A percentile compares a stretch with the other conserved stretches of the same genome.
These are phyloP conservation scores for Lichtheimia ramosa DNA, from an alignment of 371 early-diverging fungal genomes.

Conservation along the genomic window DNA sequence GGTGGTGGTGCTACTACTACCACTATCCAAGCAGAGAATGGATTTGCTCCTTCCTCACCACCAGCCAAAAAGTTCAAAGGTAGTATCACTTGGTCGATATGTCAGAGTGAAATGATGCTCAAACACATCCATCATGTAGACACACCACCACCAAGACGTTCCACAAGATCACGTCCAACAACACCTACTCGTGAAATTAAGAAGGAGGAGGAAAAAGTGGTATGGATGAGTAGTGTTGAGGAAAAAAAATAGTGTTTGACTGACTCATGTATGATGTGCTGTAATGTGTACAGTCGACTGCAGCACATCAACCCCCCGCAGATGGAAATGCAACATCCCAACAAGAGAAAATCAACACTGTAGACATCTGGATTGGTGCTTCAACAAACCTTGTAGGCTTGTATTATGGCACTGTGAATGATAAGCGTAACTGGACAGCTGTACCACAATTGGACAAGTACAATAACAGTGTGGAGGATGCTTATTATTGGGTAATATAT, in stretches of 20 bases:
- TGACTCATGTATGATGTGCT: background rate
- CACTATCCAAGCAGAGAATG: background rate
- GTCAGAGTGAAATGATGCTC: background rate
- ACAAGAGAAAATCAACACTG: background rate
- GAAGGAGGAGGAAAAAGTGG: background rate
- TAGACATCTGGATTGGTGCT: background rate
- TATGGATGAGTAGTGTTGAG: no score
- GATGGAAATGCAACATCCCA: background rate
- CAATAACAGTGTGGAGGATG: slow-evolving; percentile 1
- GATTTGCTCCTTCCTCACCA: background rate
- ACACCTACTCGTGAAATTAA: background rate
- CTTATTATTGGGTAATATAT: slow-evolving; percentile 6
- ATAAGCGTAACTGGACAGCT: slow-evolving; percentile 7
- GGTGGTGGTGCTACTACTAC: background rate
- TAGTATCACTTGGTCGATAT: background rate
- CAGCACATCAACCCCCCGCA: background rate
- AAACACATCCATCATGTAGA: background rate
- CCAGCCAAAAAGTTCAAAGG: background rate
- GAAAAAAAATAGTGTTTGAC: background rate
- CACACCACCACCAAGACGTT: no score
- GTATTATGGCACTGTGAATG: slow-evolving; percentile 1
- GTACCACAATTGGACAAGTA: slow-evolving; percentile 2
- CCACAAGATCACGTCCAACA: background rate
- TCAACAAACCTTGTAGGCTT: slow-evolving; percentile 2
- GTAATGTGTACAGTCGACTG: background rate